Conservation (phyloP, 1,284 basidiomycete genomes). For the Marasmius tenuissimus region DNA sequence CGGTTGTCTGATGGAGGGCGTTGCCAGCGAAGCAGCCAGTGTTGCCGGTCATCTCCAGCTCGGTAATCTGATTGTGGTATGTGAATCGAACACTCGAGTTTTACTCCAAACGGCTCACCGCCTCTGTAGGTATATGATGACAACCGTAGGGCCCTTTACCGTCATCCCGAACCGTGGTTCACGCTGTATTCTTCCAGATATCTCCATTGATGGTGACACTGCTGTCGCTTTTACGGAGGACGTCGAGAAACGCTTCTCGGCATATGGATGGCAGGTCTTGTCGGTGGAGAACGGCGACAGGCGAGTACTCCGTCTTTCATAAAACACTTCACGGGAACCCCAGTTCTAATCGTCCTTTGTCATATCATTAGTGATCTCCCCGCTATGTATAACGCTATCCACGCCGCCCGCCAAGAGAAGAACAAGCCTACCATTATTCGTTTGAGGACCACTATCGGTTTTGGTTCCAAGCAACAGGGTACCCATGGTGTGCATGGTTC, state of each 20-base stretch:
- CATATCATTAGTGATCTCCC: conserved; percentile 62
- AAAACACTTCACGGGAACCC: no score
- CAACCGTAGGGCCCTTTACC: conserved; percentile 61
- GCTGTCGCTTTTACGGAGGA: conserved; percentile 93
- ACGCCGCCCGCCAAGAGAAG: conserved; percentile 73
- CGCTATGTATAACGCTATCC: conserved; percentile 80
- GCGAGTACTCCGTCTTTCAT: conserved; percentile 38
- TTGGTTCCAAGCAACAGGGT: conserved; percentile 89
- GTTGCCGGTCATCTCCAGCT: conserved; percentile 93
- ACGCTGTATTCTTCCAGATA: conserved; percentile 53
- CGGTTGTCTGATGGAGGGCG: conserved; percentile 96
- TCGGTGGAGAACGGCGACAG: conserved; percentile 81
- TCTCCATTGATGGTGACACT: conserved; percentile 95
- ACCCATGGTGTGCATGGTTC: conserved; percentile 92
- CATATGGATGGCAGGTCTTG: conserved; percentile 95
- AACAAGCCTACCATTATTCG: conserved; percentile 87
- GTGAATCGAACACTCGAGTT: conserved; percentile 27
- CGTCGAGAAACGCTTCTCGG: conserved; percentile 82
- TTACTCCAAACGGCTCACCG: conserved; percentile 3
- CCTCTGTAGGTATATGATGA: conserved; percentile 78
- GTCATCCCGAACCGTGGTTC: not conserved
- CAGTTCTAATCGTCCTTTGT: not conserved
- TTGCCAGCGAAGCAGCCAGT: conserved; percentile 87
- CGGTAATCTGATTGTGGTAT: conserved; percentile 86
- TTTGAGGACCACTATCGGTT: conserved; percentile 90